Conservation (phyloP, 1,284 basidiomycete genomes). For the Marasmius tenuissimus region DNA sequence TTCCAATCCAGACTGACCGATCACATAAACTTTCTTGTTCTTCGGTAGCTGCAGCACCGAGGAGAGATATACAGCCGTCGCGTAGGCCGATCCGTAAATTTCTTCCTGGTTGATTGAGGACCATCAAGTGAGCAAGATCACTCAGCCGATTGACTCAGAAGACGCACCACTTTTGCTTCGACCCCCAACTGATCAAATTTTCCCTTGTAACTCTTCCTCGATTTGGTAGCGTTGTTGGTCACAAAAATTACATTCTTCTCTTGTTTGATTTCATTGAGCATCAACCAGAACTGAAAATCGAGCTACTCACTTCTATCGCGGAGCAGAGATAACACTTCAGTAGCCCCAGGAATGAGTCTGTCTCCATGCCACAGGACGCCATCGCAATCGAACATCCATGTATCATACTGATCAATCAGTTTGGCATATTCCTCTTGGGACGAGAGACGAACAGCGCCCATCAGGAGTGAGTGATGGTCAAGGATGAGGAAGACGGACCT, state of each 20-base stretch:
- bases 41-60: slow-evolving; percentile 87
- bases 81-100: slow-evolving; percentile 94
- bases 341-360: slow-evolving; percentile 73
- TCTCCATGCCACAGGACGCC: slow-evolving; percentile 95
- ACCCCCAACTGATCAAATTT: slow-evolving; percentile 93
- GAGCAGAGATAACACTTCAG: slow-evolving; percentile 71
- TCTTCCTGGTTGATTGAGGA: slow-evolving; percentile 64
- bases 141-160: slow-evolving; percentile 13
- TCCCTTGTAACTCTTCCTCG: slow-evolving; percentile 80
- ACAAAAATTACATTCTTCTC: slow-evolving; percentile 94
- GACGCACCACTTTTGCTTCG: slow-evolving; percentile 76
- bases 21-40: slow-evolving; percentile 94
- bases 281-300: not conserved
- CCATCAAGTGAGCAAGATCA: slow-evolving; percentile 9
- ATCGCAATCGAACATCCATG: slow-evolving; percentile 96
- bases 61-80: slow-evolving; percentile 91
- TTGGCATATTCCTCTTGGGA: slow-evolving; percentile 52
- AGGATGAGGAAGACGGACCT: not conserved
- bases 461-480: not conserved
- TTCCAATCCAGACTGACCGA: slow-evolving; percentile 91
- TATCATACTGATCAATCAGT: slow-evolving; percentile 81
- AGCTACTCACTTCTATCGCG: slow-evolving; percentile 57
- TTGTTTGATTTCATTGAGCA: slow-evolving; percentile 22
- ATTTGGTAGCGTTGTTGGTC: slow-evolving; percentile 98
- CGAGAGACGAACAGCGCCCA: slow-evolving; percentile 32